Evolutionary conservation across 108 stramenopile genomes (phyloP), one percentile per base, ranked within the genome.

Genomic region (Fistulifera pelliculosa): DNA sequence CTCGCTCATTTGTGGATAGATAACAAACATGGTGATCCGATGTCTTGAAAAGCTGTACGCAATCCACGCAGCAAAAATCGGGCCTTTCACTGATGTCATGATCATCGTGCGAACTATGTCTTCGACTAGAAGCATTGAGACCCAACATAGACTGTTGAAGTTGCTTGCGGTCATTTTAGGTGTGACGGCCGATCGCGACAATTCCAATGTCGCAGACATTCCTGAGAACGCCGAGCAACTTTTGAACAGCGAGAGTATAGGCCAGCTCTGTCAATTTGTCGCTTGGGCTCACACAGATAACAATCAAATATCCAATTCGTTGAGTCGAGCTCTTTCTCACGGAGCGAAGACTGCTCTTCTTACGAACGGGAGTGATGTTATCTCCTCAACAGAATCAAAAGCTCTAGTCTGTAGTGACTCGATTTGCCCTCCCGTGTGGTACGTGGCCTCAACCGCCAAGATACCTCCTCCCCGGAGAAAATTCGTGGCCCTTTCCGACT

Each of bases 191-290:
- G 61, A 72, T 38, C 42, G 56, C 12, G 61, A 69, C 23, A 61
- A 72, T 11, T 58, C 58, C 21, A 28, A 58, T 26, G 28, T 48
- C 16, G 62, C 70, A 14, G 56, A 80, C 31, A 63, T 78, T 14
- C 70, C 75, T 7, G 77, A 76, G 61, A 87, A 87, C 62, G 81
- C 76, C 6, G 77, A 79, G 44, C 85, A 87, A 55, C 60, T 83
- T 4, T 52, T 87, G 40, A 80, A 83, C 61, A 43, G 54, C 5
- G 75, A 81, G 49, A 74, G 77, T 47, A 79, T 87, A 42, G 62
- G 71, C 25, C 70, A 69, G 38, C 58, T 87, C 11, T 78, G 77
- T 22, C 77, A 80, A 52, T 87, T 79, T 62, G 85, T 80, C 18
- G 73, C 85, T 19, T 81, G 77, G 75, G 78, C 73, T 1, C 85